These are phyloP conservation scores for Claviceps sp. DNA, from an alignment of 2,329 filamentous ascomycete species.

Conservation along the genomic window DNA sequence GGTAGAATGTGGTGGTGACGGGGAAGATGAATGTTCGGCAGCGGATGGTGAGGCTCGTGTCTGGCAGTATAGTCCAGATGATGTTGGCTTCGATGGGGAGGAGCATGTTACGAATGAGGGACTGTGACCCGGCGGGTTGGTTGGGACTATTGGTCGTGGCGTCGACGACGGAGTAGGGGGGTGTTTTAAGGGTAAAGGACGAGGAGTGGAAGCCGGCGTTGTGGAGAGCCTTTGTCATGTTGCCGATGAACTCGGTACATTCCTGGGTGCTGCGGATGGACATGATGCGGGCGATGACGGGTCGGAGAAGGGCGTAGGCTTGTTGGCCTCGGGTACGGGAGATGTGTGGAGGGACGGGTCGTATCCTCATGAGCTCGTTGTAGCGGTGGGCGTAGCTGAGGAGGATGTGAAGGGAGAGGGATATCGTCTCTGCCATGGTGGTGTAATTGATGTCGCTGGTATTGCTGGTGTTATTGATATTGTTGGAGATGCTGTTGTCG, in stretches of 20 bases:
- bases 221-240: constrained; percentile 30
- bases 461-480: background rate
- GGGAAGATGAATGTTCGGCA: constrained; percentile 31
- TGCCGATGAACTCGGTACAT: constrained; percentile 28
- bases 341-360: constrained; percentile 32
- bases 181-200: constrained; percentile 28
- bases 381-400: constrained; percentile 68
- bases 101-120: constrained; percentile 30
- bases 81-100: constrained; percentile 28
- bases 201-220: constrained; percentile 30
- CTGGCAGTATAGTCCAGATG: constrained; percentile 31
- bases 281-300: constrained; percentile 35
- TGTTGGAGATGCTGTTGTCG: background rate
- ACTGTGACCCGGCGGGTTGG: constrained; percentile 28
- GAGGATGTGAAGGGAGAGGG: constrained; percentile 58
- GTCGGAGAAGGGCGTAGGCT: constrained; percentile 36
- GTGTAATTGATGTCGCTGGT: constrained; percentile 19
- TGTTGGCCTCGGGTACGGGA: constrained; percentile 24
- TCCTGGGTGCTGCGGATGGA: constrained; percentile 27
- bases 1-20: constrained; percentile 31
- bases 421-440: constrained; percentile 49
- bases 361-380: constrained; percentile 55
- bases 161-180: constrained; percentile 18
- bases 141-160: constrained; percentile 18
- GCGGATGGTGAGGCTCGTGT: constrained; percentile 27